phyloP scores from a whole-genome alignment of 805 yeast species.

The Ogataea minuta region DNA sequence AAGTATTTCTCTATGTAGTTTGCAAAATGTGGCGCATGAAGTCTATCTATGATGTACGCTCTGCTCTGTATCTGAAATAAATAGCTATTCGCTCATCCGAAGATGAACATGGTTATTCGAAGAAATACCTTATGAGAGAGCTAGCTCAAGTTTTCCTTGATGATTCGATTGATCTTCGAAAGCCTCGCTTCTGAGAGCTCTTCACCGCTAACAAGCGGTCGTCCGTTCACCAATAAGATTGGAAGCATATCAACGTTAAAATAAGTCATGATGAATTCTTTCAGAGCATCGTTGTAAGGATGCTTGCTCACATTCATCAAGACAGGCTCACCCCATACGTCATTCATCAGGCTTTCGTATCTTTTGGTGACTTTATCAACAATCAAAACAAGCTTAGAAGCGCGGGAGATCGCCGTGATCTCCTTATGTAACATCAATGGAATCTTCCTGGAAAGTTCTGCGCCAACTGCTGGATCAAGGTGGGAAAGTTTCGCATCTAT shows the following conservation, averaged over 20 bases:
- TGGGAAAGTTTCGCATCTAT: not conserved
- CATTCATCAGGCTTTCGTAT: slow-evolving; percentile 1
- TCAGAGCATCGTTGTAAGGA: slow-evolving; percentile 4
- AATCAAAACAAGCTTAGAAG: slow-evolving; percentile 10
- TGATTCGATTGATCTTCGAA: slow-evolving; percentile 3
- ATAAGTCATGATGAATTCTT: slow-evolving; percentile 4
- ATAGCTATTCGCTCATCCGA: no score
- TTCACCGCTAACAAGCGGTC: slow-evolving; percentile 8
- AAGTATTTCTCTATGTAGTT: no score
- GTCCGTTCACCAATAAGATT: slow-evolving; percentile 9
- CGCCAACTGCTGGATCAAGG: not conserved
- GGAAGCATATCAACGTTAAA: slow-evolving; percentile 12
- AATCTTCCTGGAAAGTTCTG: not conserved
- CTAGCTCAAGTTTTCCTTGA: slow-evolving; percentile 4
- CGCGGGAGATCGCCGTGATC: slow-evolving; percentile 5
- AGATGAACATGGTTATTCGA: no score
- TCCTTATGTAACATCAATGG: slow-evolving; percentile 5
- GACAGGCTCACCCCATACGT: slow-evolving; percentile 10
- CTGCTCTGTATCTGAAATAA: no score
- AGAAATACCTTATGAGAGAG: no score
- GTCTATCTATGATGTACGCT: not conserved
- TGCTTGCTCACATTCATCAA: slow-evolving; percentile 11
- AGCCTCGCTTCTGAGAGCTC: slow-evolving; percentile 1
- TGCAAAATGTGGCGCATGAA: not conserved
- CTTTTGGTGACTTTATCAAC: slow-evolving; percentile 5